Base-by-base conservation (phyloP, 257 asterid species). In the Nicotiana paniculata region DNA sequence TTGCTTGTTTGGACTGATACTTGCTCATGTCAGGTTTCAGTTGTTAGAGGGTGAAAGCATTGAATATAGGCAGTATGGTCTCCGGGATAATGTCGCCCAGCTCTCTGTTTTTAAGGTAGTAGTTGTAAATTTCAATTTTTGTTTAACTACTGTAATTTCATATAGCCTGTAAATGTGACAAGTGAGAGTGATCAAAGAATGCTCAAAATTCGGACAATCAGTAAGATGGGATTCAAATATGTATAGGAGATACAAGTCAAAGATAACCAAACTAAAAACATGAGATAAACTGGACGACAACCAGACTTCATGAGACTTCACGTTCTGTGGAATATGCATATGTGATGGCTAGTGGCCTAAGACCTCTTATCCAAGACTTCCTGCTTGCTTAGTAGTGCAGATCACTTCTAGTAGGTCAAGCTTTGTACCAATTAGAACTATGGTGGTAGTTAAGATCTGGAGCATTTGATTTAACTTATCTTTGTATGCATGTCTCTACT, bases 81-180 rank as follows among this genome's bases (percentile, higher is more conserved):
- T 87, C 32, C 80, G 77, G 35, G 90, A 87, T 83, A 87, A 87
- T 79, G 90, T 85, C 18, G 90, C 90, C 75, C 90, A 85, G 74
- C 83, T 85, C 76, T 85, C 85, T 69, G 80, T 87, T 33, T 85
- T 85, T 70, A 85, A 87, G 90, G 90, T 87, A 85, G 46, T 28
- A 62, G 35, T 81, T 79, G 43, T 35, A 57, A 79, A 79, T 61
- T 12, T n/a, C 59, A 12, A 63, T 43, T 68, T 46, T 18, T 17
- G 33, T 46, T 74, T 46, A 15, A 24, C 39, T 26, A 46, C 15
- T 74, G 62, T 48, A 74, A 74, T 24, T 6, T 74, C 43, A 74
- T 48, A 35, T 48, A 74, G 4, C 61, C 26, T 74, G 57, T 53
- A 53, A 6, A 26, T 21, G 62, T 35, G 26, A 74, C 26, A 37